A percentile compares a stretch with the other conserved stretches of the same genome.
Evolutionary conservation across 1,284 basidiomycete genomes (phyloP).

Genomic region (Agaricales sp.): DNA sequence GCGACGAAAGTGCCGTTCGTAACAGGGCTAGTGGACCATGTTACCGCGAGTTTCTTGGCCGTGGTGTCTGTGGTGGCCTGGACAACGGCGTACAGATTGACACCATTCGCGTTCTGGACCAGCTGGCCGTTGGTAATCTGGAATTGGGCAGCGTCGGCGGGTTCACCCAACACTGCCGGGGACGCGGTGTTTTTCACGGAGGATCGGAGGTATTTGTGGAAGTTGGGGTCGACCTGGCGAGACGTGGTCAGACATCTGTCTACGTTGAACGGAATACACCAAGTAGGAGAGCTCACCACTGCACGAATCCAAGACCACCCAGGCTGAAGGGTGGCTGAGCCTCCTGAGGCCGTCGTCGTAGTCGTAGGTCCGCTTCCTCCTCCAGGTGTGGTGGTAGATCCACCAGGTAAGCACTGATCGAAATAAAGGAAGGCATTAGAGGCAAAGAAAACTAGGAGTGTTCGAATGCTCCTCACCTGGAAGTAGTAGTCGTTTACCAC

Average conservation of each 20-base stretch:
- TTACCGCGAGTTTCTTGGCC: slow-evolving; percentile 37
- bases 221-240: slow-evolving; percentile 45
- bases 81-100: slow-evolving; percentile 37
- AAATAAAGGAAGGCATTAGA: slow-evolving; percentile 14
- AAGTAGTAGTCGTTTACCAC: slow-evolving; percentile 36
- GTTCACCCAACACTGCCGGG: slow-evolving; percentile 40
- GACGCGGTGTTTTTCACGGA: slow-evolving; percentile 31
- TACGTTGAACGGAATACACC: too few relatives aligned
- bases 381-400: slow-evolving; percentile 12
- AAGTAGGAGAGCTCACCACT: slow-evolving; percentile 41
- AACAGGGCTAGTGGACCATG: slow-evolving; percentile 36
- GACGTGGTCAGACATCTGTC: not conserved
- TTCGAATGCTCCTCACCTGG: slow-evolving; percentile 31
- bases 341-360: slow-evolving; percentile 24
- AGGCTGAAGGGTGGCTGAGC: slow-evolving; percentile 34
- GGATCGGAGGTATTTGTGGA: slow-evolving; percentile 55
- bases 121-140: slow-evolving; percentile 43
- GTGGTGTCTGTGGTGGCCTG: slow-evolving; percentile 34
- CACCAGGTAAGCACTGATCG: slow-evolving; percentile 25
- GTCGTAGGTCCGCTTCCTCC: slow-evolving; percentile 19
- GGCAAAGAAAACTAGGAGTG: not conserved
- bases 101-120: slow-evolving; percentile 32
- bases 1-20: slow-evolving; percentile 41
- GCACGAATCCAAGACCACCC: slow-evolving; percentile 52
- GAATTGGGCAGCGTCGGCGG: slow-evolving; percentile 42